Evolutionary conservation across 345 rosid species (phyloP).

Genomic region (Rhodomyrtus tomentosa): DNA sequence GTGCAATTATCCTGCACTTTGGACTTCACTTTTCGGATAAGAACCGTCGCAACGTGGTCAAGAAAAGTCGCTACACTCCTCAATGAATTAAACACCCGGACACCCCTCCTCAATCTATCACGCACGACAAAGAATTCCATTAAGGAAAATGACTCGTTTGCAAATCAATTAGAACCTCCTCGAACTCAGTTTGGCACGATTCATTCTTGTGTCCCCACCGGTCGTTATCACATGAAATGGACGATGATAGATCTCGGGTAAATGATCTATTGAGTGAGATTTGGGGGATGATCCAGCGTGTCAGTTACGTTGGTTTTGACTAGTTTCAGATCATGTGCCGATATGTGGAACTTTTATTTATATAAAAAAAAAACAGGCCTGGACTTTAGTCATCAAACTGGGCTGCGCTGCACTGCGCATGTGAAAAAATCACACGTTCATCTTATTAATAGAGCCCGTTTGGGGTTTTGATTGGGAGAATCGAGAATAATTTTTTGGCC

Average conservation of each 20-base stretch:
- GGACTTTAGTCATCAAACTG: background rate
- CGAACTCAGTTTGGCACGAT: background rate
- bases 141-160: background rate
- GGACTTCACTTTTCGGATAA: background rate
- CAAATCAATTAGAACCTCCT: background rate
- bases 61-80: background rate
- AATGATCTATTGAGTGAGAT: background rate
- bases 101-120: background rate
- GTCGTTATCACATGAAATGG: background rate
- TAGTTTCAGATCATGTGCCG: background rate
- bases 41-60: background rate
- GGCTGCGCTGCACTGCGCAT: too few species aligned
- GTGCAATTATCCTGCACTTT: background rate
- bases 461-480: too few species aligned
- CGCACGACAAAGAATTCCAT: background rate
- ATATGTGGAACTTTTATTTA: too few species aligned
- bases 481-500: too few species aligned
- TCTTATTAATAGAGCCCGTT: too few species aligned
- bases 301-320: background rate
- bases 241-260: background rate
- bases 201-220: background rate
- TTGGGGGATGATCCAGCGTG: background rate
- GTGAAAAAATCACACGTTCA: too few species aligned
- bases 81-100: background rate
- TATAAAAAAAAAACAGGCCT: too few species aligned